Conservation (phyloP, 2,329 filamentous ascomycete genomes). For the Periconia sp. region DNA sequence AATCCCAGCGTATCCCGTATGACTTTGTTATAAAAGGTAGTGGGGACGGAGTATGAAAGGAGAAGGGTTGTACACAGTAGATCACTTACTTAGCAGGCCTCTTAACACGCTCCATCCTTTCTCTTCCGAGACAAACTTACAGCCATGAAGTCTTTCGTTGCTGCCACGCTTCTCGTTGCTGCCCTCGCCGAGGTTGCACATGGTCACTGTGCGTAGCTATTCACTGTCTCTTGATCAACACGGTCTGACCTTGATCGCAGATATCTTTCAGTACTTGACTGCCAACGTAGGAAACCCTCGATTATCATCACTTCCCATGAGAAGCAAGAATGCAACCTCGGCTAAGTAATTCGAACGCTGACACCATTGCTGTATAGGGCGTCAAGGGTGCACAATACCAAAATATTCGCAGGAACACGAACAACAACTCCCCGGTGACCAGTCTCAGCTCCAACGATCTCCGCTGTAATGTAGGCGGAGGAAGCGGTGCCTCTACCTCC, state of each 20-base stretch:
- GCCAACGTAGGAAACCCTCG: conserved; percentile 19
- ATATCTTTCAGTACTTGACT: conserved; percentile 43
- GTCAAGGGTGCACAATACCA: conserved; percentile 37
- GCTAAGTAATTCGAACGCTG: too few relatives aligned
- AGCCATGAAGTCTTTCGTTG: conserved; percentile 38
- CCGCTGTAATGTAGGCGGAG: conserved; percentile 41
- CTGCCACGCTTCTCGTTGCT: conserved; percentile 33
- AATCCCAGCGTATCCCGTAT: not conserved
- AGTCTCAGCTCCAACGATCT: conserved; percentile 32
- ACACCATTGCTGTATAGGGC: too few relatives aligned
- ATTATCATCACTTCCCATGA: not conserved
- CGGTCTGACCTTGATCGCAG: conserved; percentile 12
- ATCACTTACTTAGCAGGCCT: not conserved
- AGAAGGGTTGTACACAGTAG: conserved; percentile 1
- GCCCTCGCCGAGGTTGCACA: conserved; percentile 39
- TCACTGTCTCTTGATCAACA: not conserved
- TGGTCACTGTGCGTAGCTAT: conserved; percentile 36
- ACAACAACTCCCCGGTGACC: conserved; percentile 42
- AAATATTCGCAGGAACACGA: conserved; percentile 41
- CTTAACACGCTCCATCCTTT: not conserved
- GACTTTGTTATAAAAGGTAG: conserved; percentile 27
- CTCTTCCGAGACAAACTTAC: not conserved
- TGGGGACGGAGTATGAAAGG: conserved; percentile 23
- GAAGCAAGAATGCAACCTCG: too few relatives aligned
- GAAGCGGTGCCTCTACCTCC: conserved; percentile 27